Evolutionary conservation across 2,329 filamentous ascomycete species (phyloP), one percentile per base, ranked within the genome.

Genomic region (Cladosporium velox): DNA sequence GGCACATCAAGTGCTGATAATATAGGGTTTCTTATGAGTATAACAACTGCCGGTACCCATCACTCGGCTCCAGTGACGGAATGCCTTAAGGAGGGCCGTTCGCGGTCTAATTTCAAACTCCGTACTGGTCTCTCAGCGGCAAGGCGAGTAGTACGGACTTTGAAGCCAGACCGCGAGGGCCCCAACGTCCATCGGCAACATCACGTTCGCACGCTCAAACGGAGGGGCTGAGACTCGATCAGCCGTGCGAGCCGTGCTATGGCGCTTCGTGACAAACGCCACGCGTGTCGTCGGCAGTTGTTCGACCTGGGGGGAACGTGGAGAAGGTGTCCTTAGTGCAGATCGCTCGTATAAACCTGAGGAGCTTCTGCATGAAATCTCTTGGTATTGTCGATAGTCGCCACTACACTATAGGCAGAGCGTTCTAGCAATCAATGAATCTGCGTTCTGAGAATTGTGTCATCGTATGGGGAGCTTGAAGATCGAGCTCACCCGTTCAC

Each of bases 261-360:
- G 55, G 21, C 14, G 32, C 21, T 52, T 63, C 49, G 60, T 63
- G 34, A 54, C 49, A 38, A 62, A 32, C 60, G 60, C 60, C 60
- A 63, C 60, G 60, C 60, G 60, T 55, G 49, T 58, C 32, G 60
- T 63, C 60, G 60, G 60, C 60, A 63, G 49, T 63, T 63, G 60
- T 63, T 24, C 5, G 24, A 18, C n/a, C 30, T 63, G 49, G 47
- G 49, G 49, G 54, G 34, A 2, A 55, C 52, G 52, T 55, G 52
- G 52, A 55, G 52, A 51, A 52, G 49, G 15, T 54, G 34, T 14
- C 34, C 11, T 8, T 35, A 4, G 34, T 35, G 60, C 60, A 44
- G 60, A 63, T 63, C 47, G 12, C 24, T 63, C 38, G 59, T n/a
- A n/a, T 32, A 21, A n/a, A 15, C 18, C n/a, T 5, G 11, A 55